A percentile compares a stretch with the other conserved stretches of the same genome.
These are phyloP conservation scores for Colletotrichum karsti DNA, from an alignment of 2,329 filamentous ascomycete species.

Conservation along the genomic window DNA sequence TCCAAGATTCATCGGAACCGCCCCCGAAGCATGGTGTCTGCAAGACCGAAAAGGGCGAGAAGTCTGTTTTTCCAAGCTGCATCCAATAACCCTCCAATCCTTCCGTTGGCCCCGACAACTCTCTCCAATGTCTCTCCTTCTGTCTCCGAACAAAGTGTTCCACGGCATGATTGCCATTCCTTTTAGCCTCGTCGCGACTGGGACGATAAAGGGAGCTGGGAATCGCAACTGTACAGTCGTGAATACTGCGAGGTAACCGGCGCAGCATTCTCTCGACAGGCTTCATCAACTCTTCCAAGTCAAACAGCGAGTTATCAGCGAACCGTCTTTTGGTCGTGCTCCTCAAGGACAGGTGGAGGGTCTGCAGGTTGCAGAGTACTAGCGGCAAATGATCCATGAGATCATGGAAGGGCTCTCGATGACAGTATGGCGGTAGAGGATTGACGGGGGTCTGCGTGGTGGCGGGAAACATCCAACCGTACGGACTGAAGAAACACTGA, in stretches of 20 bases:
- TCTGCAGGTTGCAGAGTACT: background rate
- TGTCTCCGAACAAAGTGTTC: constrained; percentile 28
- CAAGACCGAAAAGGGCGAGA: background rate
- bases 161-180: constrained; percentile 7
- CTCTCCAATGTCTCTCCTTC: constrained; percentile 34
- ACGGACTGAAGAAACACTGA: background rate
- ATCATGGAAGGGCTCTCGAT: background rate
- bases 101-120: constrained; percentile 10
- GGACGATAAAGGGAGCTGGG: constrained; percentile 32
- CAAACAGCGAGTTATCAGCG: background rate
- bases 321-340: background rate
- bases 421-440: background rate
- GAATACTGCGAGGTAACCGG: constrained; percentile 25
- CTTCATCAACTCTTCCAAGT: background rate
- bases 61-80: constrained; percentile 29
- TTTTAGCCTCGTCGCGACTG: constrained; percentile 28
- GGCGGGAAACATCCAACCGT: background rate
- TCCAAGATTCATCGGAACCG: background rate
- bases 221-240: constrained; percentile 33
- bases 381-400: background rate
- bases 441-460: background rate
- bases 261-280: constrained; percentile 33
- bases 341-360: background rate
- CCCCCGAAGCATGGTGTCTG: background rate
- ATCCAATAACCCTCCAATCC: constrained; percentile 36